Evolutionary conservation across 805 yeast species (phyloP).

Genomic region (Maudiozyma saulgeensis): DNA sequence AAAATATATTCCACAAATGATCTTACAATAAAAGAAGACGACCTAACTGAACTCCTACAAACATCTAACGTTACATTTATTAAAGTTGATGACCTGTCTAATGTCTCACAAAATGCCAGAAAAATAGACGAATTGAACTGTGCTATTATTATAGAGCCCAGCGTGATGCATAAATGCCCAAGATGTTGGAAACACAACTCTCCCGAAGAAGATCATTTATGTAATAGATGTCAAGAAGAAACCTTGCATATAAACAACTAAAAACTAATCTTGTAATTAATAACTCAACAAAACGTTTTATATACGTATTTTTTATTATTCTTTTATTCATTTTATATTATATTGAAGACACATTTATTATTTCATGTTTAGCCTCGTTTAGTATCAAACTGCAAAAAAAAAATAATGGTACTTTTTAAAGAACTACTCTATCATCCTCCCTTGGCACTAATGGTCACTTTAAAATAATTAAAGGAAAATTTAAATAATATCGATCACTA

Average conservation of each 20-base stretch:
- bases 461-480: too few species aligned
- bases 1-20: constrained; percentile 6
- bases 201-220: constrained; percentile 40
- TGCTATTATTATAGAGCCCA: constrained; percentile 32
- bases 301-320: too few species aligned
- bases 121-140: neutral
- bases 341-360: too few species aligned
- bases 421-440: too few species aligned
- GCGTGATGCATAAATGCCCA: constrained; percentile 58
- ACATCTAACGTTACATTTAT: constrained; percentile 49
- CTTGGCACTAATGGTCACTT: too few species aligned
- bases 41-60: constrained; percentile 49
- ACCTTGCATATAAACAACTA: constrained; percentile 2
- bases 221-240: constrained; percentile 53
- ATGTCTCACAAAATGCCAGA: neutral
- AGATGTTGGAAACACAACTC: constrained; percentile 87
- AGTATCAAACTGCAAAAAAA: too few species aligned
- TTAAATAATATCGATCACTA: too few species aligned
- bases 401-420: too few species aligned
- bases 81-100: constrained; percentile 1
- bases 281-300: neutral
- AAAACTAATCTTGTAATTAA: constrained; percentile 1
- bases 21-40: constrained; percentile 28
- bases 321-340: too few species aligned
- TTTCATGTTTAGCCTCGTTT: too few species aligned